Conservation (phyloP, 2,329 filamentous ascomycete genomes). For the Stemphylium vesicarium region DNA sequence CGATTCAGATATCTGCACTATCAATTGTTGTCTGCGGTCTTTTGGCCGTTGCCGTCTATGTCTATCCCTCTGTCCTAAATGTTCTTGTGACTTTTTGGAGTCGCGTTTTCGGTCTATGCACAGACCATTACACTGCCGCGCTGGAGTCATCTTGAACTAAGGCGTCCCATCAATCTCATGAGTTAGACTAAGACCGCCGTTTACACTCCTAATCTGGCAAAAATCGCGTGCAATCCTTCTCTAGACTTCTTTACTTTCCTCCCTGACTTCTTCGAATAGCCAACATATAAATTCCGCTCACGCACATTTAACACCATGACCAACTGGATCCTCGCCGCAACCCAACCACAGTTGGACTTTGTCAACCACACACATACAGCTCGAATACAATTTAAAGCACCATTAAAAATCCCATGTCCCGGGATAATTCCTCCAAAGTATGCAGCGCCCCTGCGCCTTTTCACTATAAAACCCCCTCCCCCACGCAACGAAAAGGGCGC, state of each 20-base stretch:
- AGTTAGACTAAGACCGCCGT: neutral
- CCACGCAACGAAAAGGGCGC: neutral
- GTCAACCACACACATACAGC: no score
- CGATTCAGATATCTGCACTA: constrained; percentile 1
- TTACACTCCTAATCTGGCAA: no score
- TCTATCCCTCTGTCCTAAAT: neutral
- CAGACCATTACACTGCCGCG: neutral
- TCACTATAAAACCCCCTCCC: neutral
- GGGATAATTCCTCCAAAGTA: neutral
- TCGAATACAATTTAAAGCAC: no score
- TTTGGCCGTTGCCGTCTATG: neutral
- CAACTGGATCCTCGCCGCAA: no score
- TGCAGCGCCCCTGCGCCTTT: neutral
- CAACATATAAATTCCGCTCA: no score
- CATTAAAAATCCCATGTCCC: no score
- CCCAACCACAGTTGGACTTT: no score
- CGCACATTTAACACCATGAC: no score
- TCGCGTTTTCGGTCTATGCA: neutral
- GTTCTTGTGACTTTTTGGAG: neutral
- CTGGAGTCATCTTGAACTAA: neutral
- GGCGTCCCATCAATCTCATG: neutral
- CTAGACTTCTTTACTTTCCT: no score
- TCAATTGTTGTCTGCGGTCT: neutral
- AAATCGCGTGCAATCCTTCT: no score
- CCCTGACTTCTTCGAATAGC: no score